A percentile compares a stretch with the other conserved stretches of the same genome.
Evolutionary conservation across 1,284 basidiomycete species (phyloP).

Genomic region (Singerocomus rubriflavus): DNA sequence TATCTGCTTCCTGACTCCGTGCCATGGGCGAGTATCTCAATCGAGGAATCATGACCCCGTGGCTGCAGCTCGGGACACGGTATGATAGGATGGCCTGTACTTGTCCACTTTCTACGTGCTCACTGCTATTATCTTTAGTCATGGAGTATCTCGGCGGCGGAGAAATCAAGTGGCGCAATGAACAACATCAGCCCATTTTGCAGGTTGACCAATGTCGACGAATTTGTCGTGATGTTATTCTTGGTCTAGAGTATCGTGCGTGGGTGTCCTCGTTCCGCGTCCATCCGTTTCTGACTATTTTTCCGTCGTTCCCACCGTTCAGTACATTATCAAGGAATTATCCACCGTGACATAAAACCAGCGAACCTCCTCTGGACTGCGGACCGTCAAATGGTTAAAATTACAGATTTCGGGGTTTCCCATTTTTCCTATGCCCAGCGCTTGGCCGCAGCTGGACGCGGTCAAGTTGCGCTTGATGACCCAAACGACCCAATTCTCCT

Average conservation of each 20-base stretch:
- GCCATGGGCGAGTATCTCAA: constrained; percentile 18
- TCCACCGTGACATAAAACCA: constrained; percentile 99
- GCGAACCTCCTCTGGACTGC: constrained; percentile 92
- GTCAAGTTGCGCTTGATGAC: constrained; percentile 38
- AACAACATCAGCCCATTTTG: constrained; percentile 66
- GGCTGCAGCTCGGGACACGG: constrained; percentile 30
- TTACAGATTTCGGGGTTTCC: constrained; percentile 96
- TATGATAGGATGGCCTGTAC: constrained; percentile 27
- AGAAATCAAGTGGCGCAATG: constrained; percentile 86
- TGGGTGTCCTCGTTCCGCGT: constrained; percentile 20
- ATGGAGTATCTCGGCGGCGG: constrained; percentile 97
- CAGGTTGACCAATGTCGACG: constrained; percentile 80
- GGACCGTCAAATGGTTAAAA: constrained; percentile 87
- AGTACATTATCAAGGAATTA: constrained; percentile 98
- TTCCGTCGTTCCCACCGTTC: constrained; percentile 4
- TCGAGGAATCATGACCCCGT: constrained; percentile 33
- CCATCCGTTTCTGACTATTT: constrained; percentile 9
- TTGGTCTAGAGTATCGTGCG: constrained; percentile 91
- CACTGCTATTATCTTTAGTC: constrained; percentile 47
- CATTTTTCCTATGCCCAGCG: constrained; percentile 89
- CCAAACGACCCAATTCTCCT: constrained; percentile 62
- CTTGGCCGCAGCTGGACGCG: constrained; percentile 51
- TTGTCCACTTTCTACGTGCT: constrained; percentile 13
- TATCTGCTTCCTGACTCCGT: constrained; percentile 23
- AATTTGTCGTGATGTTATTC: constrained; percentile 89